Evolutionary conservation across 2,329 filamentous ascomycete genomes (phyloP), one percentile per base, ranked within the genome.

Genomic region (Sporothrix luriei): DNA sequence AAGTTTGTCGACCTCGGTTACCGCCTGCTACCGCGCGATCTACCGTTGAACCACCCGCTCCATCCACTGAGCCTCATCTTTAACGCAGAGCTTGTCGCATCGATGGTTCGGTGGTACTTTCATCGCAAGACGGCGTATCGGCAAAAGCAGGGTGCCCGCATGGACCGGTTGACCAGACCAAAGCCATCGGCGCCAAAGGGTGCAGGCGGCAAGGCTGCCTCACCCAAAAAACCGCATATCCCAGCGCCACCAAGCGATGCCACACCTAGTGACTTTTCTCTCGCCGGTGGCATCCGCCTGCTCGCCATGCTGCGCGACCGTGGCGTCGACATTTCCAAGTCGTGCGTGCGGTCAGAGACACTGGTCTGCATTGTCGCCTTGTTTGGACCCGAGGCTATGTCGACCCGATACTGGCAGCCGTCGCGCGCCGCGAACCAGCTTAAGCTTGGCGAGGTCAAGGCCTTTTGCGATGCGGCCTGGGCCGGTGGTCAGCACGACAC

Each of bases 1-100:
- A 29, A 51, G 19, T 29, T 11, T 52, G 26, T 51, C 1, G 70
- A 79, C 10, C 57, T 78, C 0, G 75, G 78, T 40, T 78, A 80
- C 54, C 78, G 78, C 38, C 64, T 71, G 46, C 67, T 82, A 3
- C 80, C 81, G 19, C 73, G 76, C 33, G 84, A 86, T 68, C 75
- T 86, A 14, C 78, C 81, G 1, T 75, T 79, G 29, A 71, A 72
- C 11, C 80, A 82, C 67, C 77, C 76, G 1, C 74, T 79, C 14
- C 85, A 87, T 70, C 85, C 85, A 2, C 69, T 87, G 7, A 79
- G 78, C 52, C 78, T 78, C 49, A 77, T 87, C 24, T 86, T 87
- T 71, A 76, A 80, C 54, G 65, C 71, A 13, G 61, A 52, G 4
- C 26, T 73, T 29, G 46, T 69, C 0, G 40, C 43, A 38, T 64